Base-by-base conservation (phyloP, 192 early-diverging fungal species). In the Coemansia sp. region DNA sequence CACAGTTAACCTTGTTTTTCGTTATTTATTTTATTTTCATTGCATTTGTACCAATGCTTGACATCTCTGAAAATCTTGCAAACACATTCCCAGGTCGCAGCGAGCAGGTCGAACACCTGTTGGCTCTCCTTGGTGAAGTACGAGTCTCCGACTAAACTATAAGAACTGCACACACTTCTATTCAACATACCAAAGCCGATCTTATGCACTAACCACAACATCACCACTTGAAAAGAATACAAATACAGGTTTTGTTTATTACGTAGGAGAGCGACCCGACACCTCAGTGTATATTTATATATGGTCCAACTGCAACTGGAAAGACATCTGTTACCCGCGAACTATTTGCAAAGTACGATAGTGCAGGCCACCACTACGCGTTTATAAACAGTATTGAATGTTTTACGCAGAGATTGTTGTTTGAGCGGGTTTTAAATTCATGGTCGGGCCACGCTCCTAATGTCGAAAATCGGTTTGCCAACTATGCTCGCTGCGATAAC, bases 321-420 rank as follows among this genome's bases (percentile, higher is more conserved):
- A 89, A 89, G 49, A 86, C 86, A 2, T n/a, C 71, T 3, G 63
- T 88, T 22, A 27, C 81, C 2, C 67, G 64, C 3, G 53, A 60
- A 22, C 58, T 88, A 10, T 72, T 83, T 48, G 44, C 28, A 10
- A 27, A 68, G 26, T 81, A 81, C 64, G 66, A 76, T 28, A 9
- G 58, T 12, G 12, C 6, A 0, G 62, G 60, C 2, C 59, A 38
- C 7, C 27, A 41, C 32, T 53, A 73, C 27, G 76, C 64, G 83
- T 88, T 83, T 62, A 63, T 93, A 6, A 88, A 90, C 73, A 91
- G 90, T 64, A 73, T 92, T 7, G 92, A 93, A 69, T 88, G 90
- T 54, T 85, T 86, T 58, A 87, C 90, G 1, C 84, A 88, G 21
- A 83, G 92, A 2, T 74, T 93, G 54, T 64, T 96, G 24, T 92